Base-by-base conservation (phyloP, 495 filamentous ascomycete species). In the Usnea hakonensis region DNA sequence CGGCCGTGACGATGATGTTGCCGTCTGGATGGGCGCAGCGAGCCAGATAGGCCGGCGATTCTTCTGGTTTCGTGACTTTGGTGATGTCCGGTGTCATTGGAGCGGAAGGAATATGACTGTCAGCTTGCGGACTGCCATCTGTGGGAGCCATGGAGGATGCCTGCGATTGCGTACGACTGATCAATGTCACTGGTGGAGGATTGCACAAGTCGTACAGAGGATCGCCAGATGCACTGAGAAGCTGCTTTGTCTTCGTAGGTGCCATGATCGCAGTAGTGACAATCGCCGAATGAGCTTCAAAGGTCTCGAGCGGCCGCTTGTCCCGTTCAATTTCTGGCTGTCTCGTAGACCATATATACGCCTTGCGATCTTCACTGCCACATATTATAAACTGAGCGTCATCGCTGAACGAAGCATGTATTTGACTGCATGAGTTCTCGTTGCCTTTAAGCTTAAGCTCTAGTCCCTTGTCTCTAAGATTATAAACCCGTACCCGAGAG, bases 131-230 rank as follows among this genome's bases (percentile, higher is more conserved):
- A 8, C 50, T 66, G 35, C 64, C 55, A 41, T 68, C 65, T 8
- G 71, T 72, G 30, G 65, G 61, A 62, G 69, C 68, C 61, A 73
- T 76, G 2, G 77, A 77, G 14, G 79, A 77, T 10, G 68, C 67
- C 26, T 70, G 55, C 13, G 76, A 75, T 58, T 92, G 89, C 38
- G 86, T 83, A n/a, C 86, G 78, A 63, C 84, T 88, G 38, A 91
- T 77, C 10, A 99, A 83, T 2, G 87, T 91, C 11, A 99, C 84
- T 0, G 91, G 93, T 11, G 93, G 93, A 13, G 94, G 94, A 68
- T 99, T 97, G 77, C 94, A 97, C 26, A 97, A 81, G 69, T 97
- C 92, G 71, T 90, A 99, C 36, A 99, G 81, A 10, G 93, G 95
- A 71, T 99, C 94, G 58, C 90, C 89, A 11, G 91, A 94, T 37